These are phyloP conservation scores for Xylariaceae sp. DNA, from an alignment of 2,329 filamentous ascomycete species.

Conservation along the genomic window DNA sequence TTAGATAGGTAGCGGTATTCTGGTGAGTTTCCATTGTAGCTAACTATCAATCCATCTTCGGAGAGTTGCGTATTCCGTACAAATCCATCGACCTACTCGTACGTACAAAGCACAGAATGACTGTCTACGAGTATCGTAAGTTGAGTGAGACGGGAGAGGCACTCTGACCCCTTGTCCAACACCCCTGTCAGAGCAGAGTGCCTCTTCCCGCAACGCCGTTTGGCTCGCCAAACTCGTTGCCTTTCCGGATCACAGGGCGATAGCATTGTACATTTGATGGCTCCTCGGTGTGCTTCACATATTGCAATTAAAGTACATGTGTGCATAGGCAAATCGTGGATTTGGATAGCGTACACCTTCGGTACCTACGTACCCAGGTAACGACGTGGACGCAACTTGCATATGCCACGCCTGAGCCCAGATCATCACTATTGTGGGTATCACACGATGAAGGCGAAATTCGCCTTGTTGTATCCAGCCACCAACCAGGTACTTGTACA, in stretches of 20 bases:
- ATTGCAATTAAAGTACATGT: no score
- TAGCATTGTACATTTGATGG: no score
- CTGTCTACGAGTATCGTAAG: no score
- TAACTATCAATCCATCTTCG: no score
- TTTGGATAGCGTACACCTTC: no score
- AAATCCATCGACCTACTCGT: no score
- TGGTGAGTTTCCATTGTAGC: not conserved
- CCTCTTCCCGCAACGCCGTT: not conserved
- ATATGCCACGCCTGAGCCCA: not conserved
- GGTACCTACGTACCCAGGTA: not conserved
- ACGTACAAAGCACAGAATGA: no score
- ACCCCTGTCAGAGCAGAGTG: not conserved
- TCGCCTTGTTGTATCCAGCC: constrained; percentile 16
- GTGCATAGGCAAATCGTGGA: no score
- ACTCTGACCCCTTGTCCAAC: not conserved
- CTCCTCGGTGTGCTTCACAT: no score
- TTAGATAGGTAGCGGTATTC: not conserved
- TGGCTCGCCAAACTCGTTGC: not conserved
- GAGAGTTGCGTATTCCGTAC: no score
- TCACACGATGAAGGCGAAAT: constrained; percentile 9
- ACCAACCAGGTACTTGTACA: constrained; percentile 5
- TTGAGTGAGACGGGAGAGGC: no score
- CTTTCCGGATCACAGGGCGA: not conserved
- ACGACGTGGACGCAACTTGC: not conserved
- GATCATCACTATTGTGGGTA: constrained; percentile 3